Evolutionary conservation across 352 stramenopile species (phyloP), one percentile per base, ranked within the genome.

Genomic region (Aphanomyces astaci): DNA sequence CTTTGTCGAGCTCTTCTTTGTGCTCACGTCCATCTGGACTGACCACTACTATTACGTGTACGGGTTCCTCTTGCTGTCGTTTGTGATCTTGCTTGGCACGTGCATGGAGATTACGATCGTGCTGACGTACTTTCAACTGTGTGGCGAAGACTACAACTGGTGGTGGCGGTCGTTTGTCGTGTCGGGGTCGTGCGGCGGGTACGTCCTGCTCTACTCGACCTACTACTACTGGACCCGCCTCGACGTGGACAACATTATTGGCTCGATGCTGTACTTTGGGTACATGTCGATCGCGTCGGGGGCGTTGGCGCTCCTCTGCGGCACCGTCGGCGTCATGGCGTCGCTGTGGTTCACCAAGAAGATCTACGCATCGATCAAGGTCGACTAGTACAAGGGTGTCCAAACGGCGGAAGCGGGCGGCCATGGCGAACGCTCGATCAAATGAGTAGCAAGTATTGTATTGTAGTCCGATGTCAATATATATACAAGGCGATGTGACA

Each of bases 11-110:
- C 87, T 99, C 27, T 99, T 99, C 84, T 99, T 99, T 77, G 98
- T 99, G 72, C 79, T 99, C 28, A 96, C 93, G 19, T 96, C 88
- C 52, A 79, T 99, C 73, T 99, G 97, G 97, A 98, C 98, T 72
- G 92, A 98, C 86, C 97, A 98, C 76, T 99, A 98, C 78, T 99
- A 99, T 87, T 99, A 99, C 82, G 92, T 99, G 10, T 99, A 99
- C 81, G 96, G 96, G 63, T 99, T 99, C 81, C 84, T 99, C 24
- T 79, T 99, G 66, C 76, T 99, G 36, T 97, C 98, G 49, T 99
- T 99, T 73, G 68, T 98, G 53, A 99, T 99, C 72, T 82, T 99
- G 40, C 78, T 99, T 62, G 88, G 99, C 64, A 99, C 97, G 27
- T 99, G 95, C 75, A 96, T 97, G 7, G 97, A 99, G 76, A 99